phyloP scores from a whole-genome alignment of 768 basidiomycete genomes.

The Ramaria rubella region DNA sequence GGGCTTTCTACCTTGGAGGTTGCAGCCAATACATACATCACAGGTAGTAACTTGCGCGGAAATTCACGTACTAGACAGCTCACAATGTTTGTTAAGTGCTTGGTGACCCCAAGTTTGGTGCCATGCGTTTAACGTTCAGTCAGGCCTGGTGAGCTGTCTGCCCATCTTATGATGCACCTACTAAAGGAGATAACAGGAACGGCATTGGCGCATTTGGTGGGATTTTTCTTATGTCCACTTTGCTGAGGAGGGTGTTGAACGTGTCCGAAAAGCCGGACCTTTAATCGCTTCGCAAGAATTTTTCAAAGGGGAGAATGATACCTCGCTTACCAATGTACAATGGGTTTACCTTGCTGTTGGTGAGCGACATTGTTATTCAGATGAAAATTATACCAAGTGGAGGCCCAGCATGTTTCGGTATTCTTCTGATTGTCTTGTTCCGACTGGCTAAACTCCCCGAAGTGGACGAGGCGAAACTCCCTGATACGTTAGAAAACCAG shows the following conservation, averaged over 20 bases:
- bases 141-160: constrained; percentile 37
- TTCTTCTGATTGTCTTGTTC: constrained; percentile 57
- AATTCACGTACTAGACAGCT: not conserved
- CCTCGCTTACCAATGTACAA: constrained; percentile 59
- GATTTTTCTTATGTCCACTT: not conserved
- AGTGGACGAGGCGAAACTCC: constrained; percentile 28
- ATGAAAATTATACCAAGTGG: constrained; percentile 9
- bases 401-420: constrained; percentile 38
- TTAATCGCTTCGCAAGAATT: constrained; percentile 73
- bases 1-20: constrained; percentile 65
- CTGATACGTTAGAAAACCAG: constrained; percentile 25
- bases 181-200: constrained; percentile 26
- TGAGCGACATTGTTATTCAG: constrained; percentile 27
- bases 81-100: constrained; percentile 34
- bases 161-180: constrained; percentile 45
- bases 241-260: not conserved
- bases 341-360: constrained; percentile 65
- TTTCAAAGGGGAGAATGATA: constrained; percentile 58
- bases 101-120: constrained; percentile 61
- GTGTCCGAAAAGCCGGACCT: constrained; percentile 35
- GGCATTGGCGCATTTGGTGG: constrained; percentile 10
- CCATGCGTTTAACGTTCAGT: constrained; percentile 70
- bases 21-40: constrained; percentile 75
- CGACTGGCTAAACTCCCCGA: constrained; percentile 30
- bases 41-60: constrained; percentile 18